Conservation (phyloP, 192 early-diverging fungal species). For the Podila horticola region DNA sequence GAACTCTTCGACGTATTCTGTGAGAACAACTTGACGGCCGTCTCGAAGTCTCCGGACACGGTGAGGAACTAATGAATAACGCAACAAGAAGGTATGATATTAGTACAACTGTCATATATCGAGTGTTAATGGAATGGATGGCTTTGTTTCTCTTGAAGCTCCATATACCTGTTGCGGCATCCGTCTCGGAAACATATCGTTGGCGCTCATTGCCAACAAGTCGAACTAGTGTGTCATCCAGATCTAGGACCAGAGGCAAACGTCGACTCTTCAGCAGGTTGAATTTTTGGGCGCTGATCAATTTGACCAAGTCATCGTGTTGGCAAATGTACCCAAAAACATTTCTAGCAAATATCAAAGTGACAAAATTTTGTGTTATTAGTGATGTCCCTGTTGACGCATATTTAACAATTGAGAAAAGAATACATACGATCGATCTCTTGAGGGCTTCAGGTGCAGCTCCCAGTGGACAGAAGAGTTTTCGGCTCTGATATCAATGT, state of each 20-base stretch:
- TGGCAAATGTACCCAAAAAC: slow-evolving; percentile 74
- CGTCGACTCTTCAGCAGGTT: slow-evolving; percentile 58
- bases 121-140: too few species aligned
- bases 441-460: slow-evolving; percentile 74
- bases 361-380: not conserved
- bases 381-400: not conserved
- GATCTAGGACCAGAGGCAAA: slow-evolving; percentile 78
- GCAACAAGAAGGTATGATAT: slow-evolving; percentile 4
- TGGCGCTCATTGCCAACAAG: slow-evolving; percentile 69
- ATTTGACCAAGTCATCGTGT: slow-evolving; percentile 61
- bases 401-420: not conserved
- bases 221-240: slow-evolving; percentile 82
- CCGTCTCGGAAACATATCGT: slow-evolving; percentile 69
- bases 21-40: slow-evolving; percentile 70
- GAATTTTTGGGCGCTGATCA: slow-evolving; percentile 63
- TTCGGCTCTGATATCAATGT: slow-evolving; percentile 59
- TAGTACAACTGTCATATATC: too few species aligned
- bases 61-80: slow-evolving; percentile 59
- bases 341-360: slow-evolving; percentile 43
- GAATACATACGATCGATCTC: slow-evolving; percentile 64
- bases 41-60: slow-evolving; percentile 69
- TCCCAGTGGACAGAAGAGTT: slow-evolving; percentile 65
- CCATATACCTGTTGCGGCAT: slow-evolving; percentile 30
- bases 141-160: too few species aligned
- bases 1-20: slow-evolving; percentile 76